Base-by-base conservation (phyloP, 2,329 filamentous ascomycete genomes). In the Chaetomiaceae sp. region DNA sequence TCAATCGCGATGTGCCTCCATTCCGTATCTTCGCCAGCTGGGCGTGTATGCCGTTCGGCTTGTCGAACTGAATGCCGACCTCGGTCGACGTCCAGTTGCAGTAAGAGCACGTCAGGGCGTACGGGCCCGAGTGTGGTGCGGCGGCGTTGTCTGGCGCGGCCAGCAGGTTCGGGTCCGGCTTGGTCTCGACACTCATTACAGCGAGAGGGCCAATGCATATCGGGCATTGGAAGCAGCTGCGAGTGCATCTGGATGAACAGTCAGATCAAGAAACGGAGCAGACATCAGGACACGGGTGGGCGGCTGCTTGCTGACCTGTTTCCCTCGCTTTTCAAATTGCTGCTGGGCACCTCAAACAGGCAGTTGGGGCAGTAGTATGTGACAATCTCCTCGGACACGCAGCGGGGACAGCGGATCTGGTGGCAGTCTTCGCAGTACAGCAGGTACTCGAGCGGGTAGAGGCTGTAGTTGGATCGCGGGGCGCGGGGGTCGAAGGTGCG, bases 341-440 rank as follows among this genome's bases (percentile, higher is more conserved):
- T 95, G 69, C 88, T 95, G 5, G 92, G 91, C 29, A 96, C 92
- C 71, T 99, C 94, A 65, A 99, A 97, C 53, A 99, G 74, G 68
- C 94, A 99, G 68, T 84, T 92, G 5, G 94, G 94, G 65, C 94
- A 99, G 71, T 89, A 99, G 78, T 91, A 96, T 50, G 89, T 94
- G 44, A 95, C 85, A 51, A 96, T 91, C 72, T 99, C 94, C 68
- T 99, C 94, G 44, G 86, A 82, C 50, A 95, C 88, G 66, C 94
- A 99, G 72, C 91, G 80, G 6, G 90, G 89, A 68, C 94, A 99
- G 62, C 94, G 88, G 58, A 97, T 95, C 71, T 96, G 88, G 68
- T 95, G 90, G 70, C 94, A 99, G 69, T 97, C 94, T 68, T 96
- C 92, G 75, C 94, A 99, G 75, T 95, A 99, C 37, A 97, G 80